Evolutionary conservation across 2,329 filamentous ascomycete genomes (phyloP), one percentile per base, ranked within the genome.

Genomic region (Cryphonectria parasitica): DNA sequence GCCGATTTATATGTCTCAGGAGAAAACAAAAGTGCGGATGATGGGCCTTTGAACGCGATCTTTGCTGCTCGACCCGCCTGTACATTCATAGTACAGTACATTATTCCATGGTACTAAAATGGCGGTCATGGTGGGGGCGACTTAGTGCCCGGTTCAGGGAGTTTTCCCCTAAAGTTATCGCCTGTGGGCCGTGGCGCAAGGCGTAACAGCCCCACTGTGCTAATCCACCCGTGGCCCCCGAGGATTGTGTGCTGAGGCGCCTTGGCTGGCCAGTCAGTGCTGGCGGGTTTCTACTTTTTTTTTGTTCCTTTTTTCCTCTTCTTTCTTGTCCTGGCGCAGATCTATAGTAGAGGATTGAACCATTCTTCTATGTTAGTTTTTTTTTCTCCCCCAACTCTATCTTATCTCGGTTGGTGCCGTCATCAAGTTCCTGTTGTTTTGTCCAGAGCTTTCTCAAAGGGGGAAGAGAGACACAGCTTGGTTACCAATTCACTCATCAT

Each of bases 371-470:
- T 39, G 2, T 36, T 36, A 10, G 1, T 36, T 10, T 36, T 36
- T 36, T 56, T 17, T 31, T 17, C 43, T 49, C 15, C 4, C 19
- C 25, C 5, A 19, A 34, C 34, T 13, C 28, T 58, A 58, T 58
- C 28, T 34, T 58, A 58, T 58, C 54, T 58, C 54, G 54, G 54
- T 58, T 58, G 54, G 54, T 22, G 54, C 54, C 54, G 54, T 58
- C 54, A 58, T 58, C 54, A 31, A 17, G 54, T 31, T 15, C 54
- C 11, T 28, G 52, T 25, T 22, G 22, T n/a, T 22, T 56, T 17
- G 52, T 56, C 52, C 54, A 58, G 28, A 58, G 2, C 15, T 31
- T 11, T 8, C 2, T 49, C 45, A 49, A 49, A 34, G 28, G 54
- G 28, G 54, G 15, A 58, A 56, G n/a, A 56, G n/a, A 56, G 10